Evolutionary conservation across 331 rosid species (phyloP), one percentile per base, ranked within the genome.

Genomic region (Malus hybrid): DNA sequence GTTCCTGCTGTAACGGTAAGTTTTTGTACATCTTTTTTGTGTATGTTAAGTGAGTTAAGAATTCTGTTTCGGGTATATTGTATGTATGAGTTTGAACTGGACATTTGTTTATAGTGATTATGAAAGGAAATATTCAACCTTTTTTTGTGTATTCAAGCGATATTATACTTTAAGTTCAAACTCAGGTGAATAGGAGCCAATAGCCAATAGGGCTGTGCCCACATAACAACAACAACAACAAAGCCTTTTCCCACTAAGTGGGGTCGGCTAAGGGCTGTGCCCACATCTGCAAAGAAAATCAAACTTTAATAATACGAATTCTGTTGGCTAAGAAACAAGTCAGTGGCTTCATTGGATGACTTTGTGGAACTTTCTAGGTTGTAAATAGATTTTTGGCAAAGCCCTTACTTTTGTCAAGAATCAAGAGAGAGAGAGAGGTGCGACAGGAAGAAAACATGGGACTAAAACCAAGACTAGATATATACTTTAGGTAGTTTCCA

Each of bases 1-100:
- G 55, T 55, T 31, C 75, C 79, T 20, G 36, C 19, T 14, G 57
- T 59, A 32, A 22, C 9, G 71, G 81, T 78, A 64, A 64, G 22
- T 2, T 5, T 32, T 64, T 54, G 0, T 15, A 1, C 31, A 2
- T 55, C 3, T 22, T 57, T 31, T 44, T 46, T 11, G 69, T 20
- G 72, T 10, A 22, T 1, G 22, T 8, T 44, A 24, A 42, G 59
- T 24, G 5, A 2, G 15, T 32, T 32, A 33, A 15, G 27, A 65
- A 39, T 67, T n/a, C 42, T 67, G 56, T 67, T 11, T 67, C 1
- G 6, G 32, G 42, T 39, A 0, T 12, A 20, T 11, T 11, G 31
- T 42, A 22, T 67, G 3, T 3, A 67, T 39, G 71, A 20, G 33
- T 39, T 67, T 1, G 19, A 39, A 67, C 13, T n/a, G 20, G 12